A percentile compares a stretch with the other conserved stretches of the same genome.
Conservation (phyloP, 768 basidiomycete genomes). For the Guyanaporus albipodus region DNA sequence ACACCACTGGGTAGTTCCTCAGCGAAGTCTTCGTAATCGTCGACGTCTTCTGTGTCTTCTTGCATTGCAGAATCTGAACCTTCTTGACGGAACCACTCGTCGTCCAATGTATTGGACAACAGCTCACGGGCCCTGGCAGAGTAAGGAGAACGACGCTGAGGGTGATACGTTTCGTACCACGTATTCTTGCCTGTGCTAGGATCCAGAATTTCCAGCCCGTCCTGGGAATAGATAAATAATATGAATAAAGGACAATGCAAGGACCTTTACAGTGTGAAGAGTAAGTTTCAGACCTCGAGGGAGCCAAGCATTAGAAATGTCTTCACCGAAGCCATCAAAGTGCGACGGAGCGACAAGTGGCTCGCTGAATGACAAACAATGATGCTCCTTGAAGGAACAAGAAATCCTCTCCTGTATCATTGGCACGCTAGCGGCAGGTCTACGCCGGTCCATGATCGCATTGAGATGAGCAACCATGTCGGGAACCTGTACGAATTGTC, state of each 20-base stretch:
- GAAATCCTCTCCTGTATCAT: conserved; percentile 38
- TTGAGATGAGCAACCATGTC: conserved; percentile 24
- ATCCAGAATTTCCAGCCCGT: conserved; percentile 41
- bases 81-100: conserved; percentile 26
- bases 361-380: conserved; percentile 39
- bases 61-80: conserved; percentile 14
- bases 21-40: conserved; percentile 39
- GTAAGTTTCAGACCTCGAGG: conserved; percentile 36
- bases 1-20: conserved; percentile 39
- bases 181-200: conserved; percentile 35
- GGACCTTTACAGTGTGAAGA: conserved; percentile 28
- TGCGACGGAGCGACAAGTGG: conserved; percentile 36
- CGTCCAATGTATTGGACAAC: conserved; percentile 5
- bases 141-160: conserved; percentile 36
- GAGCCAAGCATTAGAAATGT: conserved; percentile 48
- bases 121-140: conserved; percentile 34
- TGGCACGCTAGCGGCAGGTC: conserved; percentile 19
- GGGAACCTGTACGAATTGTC: conserved; percentile 20
- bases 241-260: background rate
- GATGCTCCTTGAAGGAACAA: conserved; percentile 43
- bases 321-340: conserved; percentile 35
- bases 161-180: conserved; percentile 45
- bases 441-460: conserved; percentile 20
- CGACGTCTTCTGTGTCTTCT: conserved; percentile 27
- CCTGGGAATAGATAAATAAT: conserved; percentile 28